A percentile compares a stretch with the other conserved stretches of the same genome.
phyloP scores from a whole-genome alignment of 768 basidiomycete species.

The Suillus bovinus region DNA sequence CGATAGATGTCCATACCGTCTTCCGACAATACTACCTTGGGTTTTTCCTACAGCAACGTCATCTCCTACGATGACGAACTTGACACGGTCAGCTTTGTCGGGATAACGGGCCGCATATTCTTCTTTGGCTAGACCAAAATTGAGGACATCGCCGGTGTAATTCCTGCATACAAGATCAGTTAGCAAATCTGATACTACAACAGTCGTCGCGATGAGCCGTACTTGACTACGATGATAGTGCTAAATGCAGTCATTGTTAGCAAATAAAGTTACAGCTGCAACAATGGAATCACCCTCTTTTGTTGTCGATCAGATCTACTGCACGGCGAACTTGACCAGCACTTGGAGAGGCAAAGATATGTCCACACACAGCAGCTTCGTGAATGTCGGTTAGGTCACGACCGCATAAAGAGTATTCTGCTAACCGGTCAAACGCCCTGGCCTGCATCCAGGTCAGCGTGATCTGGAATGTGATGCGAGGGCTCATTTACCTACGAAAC shows the following conservation, averaged over 20 bases:
- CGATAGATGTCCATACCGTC: slow-evolving; percentile 47
- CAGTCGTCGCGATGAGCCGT: slow-evolving; percentile 11
- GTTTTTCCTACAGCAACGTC: slow-evolving; percentile 85
- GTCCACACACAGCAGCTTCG: slow-evolving; percentile 80
- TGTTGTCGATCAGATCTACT: slow-evolving; percentile 73
- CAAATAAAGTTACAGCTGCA: not conserved
- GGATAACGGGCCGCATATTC: slow-evolving; percentile 74
- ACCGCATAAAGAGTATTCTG: not conserved
- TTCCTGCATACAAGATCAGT: slow-evolving; percentile 48
- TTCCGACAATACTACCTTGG: slow-evolving; percentile 83
- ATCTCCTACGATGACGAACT: slow-evolving; percentile 84
- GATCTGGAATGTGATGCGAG: not conserved
- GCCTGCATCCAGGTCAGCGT: slow-evolving; percentile 40
- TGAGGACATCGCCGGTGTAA: slow-evolving; percentile 88
- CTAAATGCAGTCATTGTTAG: slow-evolving; percentile 35
- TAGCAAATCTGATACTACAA: not conserved
- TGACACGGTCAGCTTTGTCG: slow-evolving; percentile 63
- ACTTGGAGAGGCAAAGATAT: slow-evolving; percentile 89
- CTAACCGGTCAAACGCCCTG: slow-evolving; percentile 71
- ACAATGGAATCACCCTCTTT: slow-evolving; percentile 56
- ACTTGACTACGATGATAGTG: slow-evolving; percentile 86
- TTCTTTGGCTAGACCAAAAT: slow-evolving; percentile 89
- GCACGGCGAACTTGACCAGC: slow-evolving; percentile 80
- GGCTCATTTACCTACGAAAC: slow-evolving; percentile 71
- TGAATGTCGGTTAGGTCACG: slow-evolving; percentile 3